Evolutionary conservation across 2,329 filamentous ascomycete species (phyloP).

Genomic region (Neopestalotiopsis rosae): DNA sequence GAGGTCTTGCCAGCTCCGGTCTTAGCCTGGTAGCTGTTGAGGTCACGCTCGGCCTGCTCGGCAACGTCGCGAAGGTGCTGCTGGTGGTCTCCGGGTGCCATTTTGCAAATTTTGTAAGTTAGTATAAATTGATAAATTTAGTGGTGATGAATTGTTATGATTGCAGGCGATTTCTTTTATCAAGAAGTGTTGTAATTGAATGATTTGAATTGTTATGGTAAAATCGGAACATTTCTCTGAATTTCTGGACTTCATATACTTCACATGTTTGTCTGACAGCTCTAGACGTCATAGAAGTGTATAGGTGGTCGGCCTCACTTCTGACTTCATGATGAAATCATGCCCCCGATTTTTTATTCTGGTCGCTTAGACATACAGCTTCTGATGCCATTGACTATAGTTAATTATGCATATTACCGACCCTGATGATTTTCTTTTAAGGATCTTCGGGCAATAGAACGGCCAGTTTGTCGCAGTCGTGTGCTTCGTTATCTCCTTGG

Average conservation of each 20-base stretch:
- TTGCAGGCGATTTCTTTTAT: neutral
- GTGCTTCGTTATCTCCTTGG: neutral
- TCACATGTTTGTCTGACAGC: neutral
- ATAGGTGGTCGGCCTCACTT: neutral
- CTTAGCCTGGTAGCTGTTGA: conserved; percentile 55
- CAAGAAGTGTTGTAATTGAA: neutral
- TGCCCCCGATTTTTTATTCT: conserved; percentile 4
- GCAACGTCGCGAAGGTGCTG: conserved; percentile 45
- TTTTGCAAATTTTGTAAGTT: conserved; percentile 25
- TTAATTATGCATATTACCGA: no score
- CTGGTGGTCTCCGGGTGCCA: conserved; percentile 36
- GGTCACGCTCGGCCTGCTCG: conserved; percentile 50
- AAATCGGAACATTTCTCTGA: no score
- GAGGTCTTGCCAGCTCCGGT: conserved; percentile 47
- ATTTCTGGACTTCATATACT: conserved; percentile 10
- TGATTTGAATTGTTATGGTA: neutral
- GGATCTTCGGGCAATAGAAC: no score
- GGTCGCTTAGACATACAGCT: neutral
- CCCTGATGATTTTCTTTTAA: no score
- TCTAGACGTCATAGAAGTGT: conserved; percentile 12
- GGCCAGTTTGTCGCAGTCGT: no score
- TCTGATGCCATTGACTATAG: neutral
- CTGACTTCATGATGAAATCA: conserved; percentile 15
- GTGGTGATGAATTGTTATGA: neutral
- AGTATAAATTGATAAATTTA: neutral